phyloP scores from a whole-genome alignment of 2,329 filamentous ascomycete species.

The Albifimbria verrucaria region DNA sequence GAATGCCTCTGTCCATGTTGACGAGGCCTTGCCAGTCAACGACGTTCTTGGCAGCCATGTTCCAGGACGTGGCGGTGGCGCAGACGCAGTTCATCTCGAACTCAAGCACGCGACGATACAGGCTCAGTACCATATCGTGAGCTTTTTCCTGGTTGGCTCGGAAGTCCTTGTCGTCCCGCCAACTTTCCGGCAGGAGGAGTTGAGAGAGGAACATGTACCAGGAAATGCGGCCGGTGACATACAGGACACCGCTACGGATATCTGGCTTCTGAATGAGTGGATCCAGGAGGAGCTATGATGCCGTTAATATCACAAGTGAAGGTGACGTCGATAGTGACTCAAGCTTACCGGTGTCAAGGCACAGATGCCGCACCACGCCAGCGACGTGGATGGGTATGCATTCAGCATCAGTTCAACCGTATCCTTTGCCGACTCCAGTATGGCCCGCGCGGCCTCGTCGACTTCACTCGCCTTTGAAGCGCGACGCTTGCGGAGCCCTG shows the following conservation, averaged over 20 bases:
- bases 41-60: constrained; percentile 31
- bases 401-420: constrained; percentile 21
- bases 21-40: constrained; percentile 30
- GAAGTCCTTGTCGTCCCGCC: constrained; percentile 20
- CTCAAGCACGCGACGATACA: constrained; percentile 31
- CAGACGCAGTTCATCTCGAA: constrained; percentile 38
- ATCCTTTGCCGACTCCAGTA: constrained; percentile 23
- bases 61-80: constrained; percentile 33
- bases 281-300: constrained; percentile 28
- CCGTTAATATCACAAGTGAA: too few species aligned
- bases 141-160: constrained; percentile 14
- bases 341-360: constrained; percentile 31
- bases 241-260: constrained; percentile 24
- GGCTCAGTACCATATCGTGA: constrained; percentile 18
- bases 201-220: constrained; percentile 31
- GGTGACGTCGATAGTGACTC: neutral
- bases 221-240: constrained; percentile 28
- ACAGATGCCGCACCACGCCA: constrained; percentile 34
- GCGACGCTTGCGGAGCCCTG: constrained; percentile 25
- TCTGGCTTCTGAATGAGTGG: constrained; percentile 28
- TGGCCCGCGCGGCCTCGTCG: constrained; percentile 22
- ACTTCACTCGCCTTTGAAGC: constrained; percentile 22
- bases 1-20: constrained; percentile 21
- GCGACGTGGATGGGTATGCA: constrained; percentile 23
- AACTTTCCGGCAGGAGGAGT: constrained; percentile 18